Evolutionary conservation across 371 early-diverging fungal species (phyloP).

Genomic region (Quaeritorhiza haematococci): DNA sequence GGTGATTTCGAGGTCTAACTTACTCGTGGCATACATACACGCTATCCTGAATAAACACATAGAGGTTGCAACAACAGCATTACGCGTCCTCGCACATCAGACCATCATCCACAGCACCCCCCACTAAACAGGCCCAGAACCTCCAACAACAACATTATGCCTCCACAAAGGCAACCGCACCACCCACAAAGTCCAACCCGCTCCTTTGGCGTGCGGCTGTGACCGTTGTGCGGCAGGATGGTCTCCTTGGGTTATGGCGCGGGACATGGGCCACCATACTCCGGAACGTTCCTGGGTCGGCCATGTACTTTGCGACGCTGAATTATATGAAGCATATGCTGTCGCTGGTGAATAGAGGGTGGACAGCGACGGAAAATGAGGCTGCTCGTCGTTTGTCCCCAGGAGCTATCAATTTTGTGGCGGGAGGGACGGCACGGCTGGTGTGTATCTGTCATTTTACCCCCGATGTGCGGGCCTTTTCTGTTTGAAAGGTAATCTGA

Average conservation of each 20-base stretch:
- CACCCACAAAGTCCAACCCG: slow-evolving; percentile 10
- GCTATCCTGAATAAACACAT: not conserved
- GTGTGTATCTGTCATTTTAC: slow-evolving; percentile 4
- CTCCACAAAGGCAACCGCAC: slow-evolving; percentile 9
- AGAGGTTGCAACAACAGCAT: slow-evolving; percentile 29
- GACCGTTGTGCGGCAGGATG: slow-evolving; percentile 10
- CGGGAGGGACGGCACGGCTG: slow-evolving; percentile 80
- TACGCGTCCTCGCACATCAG: not conserved
- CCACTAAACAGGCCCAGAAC: not conserved
- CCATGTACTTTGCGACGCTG: slow-evolving; percentile 68
- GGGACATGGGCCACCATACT: slow-evolving; percentile 70
- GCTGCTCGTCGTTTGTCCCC: not conserved
- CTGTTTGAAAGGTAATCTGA: not conserved
- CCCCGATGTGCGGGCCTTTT: not conserved
- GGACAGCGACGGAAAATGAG: not conserved
- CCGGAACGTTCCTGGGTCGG: slow-evolving; percentile 83
- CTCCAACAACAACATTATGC: slow-evolving; percentile 6
- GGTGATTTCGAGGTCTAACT: slow-evolving; percentile 8
- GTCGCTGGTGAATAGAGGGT: not conserved
- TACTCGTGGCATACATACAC: not conserved
- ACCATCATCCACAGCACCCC: not conserved
- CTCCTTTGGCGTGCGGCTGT: too few relatives aligned
- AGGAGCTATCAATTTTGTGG: slow-evolving; percentile 55
- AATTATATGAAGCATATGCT: slow-evolving; percentile 33
- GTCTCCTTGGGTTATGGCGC: slow-evolving; percentile 56